Percentiles rank a stretch among this genome's conserved stretches.
These are phyloP conservation scores for Aurinia saxatilis DNA, from an alignment of 345 rosid genomes.

Conservation along the genomic window DNA sequence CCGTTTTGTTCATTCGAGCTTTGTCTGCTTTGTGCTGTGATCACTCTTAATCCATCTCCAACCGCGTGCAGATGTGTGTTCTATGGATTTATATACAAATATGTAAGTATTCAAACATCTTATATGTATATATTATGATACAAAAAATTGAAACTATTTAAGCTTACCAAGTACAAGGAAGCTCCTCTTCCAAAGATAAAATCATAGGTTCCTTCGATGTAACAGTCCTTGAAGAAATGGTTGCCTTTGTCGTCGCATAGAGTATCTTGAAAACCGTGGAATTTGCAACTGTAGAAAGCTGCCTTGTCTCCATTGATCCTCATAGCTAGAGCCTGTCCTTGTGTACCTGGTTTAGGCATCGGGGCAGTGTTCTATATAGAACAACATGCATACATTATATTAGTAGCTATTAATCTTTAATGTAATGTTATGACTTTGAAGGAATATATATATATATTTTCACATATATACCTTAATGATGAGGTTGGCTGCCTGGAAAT, in stretches of 20 bases:
- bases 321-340: conserved; percentile 42
- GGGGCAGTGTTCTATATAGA: conserved; percentile 41
- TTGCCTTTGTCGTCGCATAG: conserved; percentile 49
- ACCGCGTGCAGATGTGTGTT: conserved; percentile 31
- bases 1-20: conserved; percentile 33
- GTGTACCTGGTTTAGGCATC: conserved; percentile 24
- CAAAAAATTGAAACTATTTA: conserved; percentile 10
- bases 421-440: background rate
- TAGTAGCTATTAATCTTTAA: background rate
- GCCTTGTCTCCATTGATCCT: conserved; percentile 38
- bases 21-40: conserved; percentile 50
- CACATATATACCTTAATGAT: background rate
- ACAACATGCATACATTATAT: background rate
- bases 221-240: conserved; percentile 66
- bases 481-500: conserved; percentile 27
- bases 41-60: conserved; percentile 29
- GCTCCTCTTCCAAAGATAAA: conserved; percentile 66
- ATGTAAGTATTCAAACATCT: background rate
- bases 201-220: conserved; percentile 71
- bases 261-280: conserved; percentile 51
- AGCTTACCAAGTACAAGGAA: conserved; percentile 29
- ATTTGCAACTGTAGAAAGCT: conserved; percentile 41
- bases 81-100: conserved; percentile 18
- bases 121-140: background rate
- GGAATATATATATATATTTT: too few relatives aligned